Base-by-base conservation (phyloP, 2,329 filamentous ascomycete genomes). In the Fusarium mundagurra region DNA sequence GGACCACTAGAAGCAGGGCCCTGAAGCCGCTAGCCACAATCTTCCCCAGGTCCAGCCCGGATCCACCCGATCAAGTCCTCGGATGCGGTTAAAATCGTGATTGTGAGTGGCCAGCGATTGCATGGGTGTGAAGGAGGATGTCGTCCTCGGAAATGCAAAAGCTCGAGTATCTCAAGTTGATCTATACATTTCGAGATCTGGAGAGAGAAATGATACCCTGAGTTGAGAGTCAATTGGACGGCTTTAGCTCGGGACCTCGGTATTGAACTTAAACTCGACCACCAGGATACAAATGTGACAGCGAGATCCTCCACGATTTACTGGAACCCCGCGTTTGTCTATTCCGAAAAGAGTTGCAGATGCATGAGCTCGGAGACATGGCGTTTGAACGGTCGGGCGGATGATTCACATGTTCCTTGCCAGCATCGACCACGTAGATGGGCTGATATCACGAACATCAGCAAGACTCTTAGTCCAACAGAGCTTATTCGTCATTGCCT, bases 1-100 rank as follows among this genome's bases (percentile, higher is more conserved):
- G 36, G 47, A 63, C 71, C 71, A 74, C 71, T 74, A 74, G 64
- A 74, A 74, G 53, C 36, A 47, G 57, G 67, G 43, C 36, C 58
- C 60, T 67, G 61, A 60, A 36, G 22, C 61, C 71, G 67, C 71
- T 69, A 74, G 55, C 47, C 47, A 43, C 27, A 67, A 11, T 34
- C 24, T 67, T 68, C 68, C 71, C 71, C 71, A 65, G 71, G 69
- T 72, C 62, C 71, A 72, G 71, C 71, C 71, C 71, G 71, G 67
- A 63, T 74, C 71, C 71, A 72, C 71, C 71, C 71, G 71, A 74
- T 64, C 31, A 27, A 41, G 50, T 61, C 67, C 71, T 67, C 59
- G 51, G 59, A 60, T n/a, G 54, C 55, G 59, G 71, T 68, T 54
- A 65, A 64, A 53, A 43, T 55, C 48, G 48, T 39, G 50, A 41